Percentiles rank a stretch among this genome's conserved stretches.
phyloP scores from a whole-genome alignment of 768 basidiomycete species.

The Brasilioporus rufonigricans region DNA sequence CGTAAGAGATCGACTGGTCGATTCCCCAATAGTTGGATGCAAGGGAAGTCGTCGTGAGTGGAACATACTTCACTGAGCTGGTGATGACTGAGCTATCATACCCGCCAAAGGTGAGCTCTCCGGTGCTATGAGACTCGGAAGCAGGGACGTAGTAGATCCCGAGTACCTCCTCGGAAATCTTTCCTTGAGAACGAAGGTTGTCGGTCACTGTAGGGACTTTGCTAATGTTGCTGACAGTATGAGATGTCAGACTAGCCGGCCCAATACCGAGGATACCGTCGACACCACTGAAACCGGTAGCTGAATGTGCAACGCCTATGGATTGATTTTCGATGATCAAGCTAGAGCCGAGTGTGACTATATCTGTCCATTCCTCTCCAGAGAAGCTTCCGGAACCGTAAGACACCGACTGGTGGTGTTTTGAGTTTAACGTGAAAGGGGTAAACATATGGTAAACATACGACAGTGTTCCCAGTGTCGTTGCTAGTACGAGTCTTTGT shows the following conservation, averaged over 20 bases:
- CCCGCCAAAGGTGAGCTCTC: conserved; percentile 2
- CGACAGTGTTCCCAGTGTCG: conserved; percentile 19
- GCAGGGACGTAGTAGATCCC: conserved; percentile 32
- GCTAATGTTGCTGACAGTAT: conserved; percentile 13
- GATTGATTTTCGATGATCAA: conserved; percentile 25
- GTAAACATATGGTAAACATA: too few relatives aligned
- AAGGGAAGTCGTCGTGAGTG: not conserved
- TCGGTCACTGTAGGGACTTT: conserved; percentile 35
- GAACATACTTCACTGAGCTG: too few relatives aligned
- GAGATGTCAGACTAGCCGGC: conserved; percentile 33
- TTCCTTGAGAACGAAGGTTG: conserved; percentile 31
- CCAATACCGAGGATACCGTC: conserved; percentile 41
- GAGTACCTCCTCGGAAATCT: conserved; percentile 25
- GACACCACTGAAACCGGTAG: not conserved
- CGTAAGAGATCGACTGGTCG: too few relatives aligned
- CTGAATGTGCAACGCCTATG: conserved; percentile 32
- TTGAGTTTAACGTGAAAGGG: too few relatives aligned
- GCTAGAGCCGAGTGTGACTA: not conserved
- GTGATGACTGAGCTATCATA: too few relatives aligned
- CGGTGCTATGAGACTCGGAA: conserved; percentile 5
- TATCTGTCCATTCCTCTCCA: conserved; percentile 10
- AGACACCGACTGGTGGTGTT: not conserved
- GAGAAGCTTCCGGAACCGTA: conserved; percentile 6
- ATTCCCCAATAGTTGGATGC: conserved; percentile 8
- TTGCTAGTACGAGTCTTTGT: conserved; percentile 25